Conservation (phyloP, 345 rosid genomes). For the Aquilaria sinensis region DNA sequence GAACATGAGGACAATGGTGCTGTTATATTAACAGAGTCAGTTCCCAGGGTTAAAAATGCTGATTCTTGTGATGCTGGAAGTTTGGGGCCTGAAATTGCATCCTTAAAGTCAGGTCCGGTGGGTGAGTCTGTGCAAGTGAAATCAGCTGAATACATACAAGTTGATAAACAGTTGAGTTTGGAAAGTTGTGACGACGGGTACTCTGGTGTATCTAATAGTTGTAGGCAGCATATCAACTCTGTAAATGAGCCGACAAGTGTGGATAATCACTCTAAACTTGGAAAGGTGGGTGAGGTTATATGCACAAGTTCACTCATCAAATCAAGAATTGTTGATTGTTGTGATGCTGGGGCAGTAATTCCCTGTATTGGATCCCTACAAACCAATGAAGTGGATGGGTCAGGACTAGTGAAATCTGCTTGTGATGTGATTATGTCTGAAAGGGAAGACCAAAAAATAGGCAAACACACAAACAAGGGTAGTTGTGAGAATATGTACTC, state of each 20-base stretch:
- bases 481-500: too few relatives aligned
- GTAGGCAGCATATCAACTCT: conserved; percentile 16
- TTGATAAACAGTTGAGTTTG: conserved; percentile 21
- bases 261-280: conserved; percentile 17
- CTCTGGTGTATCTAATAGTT: conserved; percentile 27
- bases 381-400: too few relatives aligned
- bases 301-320: conserved; percentile 3
- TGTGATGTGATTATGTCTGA: too few relatives aligned
- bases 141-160: conserved; percentile 24
- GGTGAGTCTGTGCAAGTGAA: conserved; percentile 23
- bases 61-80: conserved; percentile 16
- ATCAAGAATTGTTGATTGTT: not conserved
- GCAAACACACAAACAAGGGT: too few relatives aligned
- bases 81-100: conserved; percentile 30
- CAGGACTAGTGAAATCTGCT: too few relatives aligned
- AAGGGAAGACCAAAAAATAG: too few relatives aligned
- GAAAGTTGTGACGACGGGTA: conserved; percentile 20
- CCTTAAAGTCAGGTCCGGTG: conserved; percentile 31
- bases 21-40: too few relatives aligned
- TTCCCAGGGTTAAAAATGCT: conserved; percentile 2
- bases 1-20: too few relatives aligned
- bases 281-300: conserved; percentile 9
- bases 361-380: too few relatives aligned
- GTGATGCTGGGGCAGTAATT: too few relatives aligned
- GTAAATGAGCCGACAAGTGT: conserved; percentile 18